These are phyloP conservation scores for Linnemannia exigua DNA, from an alignment of 192 early-diverging fungal species.

Conservation along the genomic window DNA sequence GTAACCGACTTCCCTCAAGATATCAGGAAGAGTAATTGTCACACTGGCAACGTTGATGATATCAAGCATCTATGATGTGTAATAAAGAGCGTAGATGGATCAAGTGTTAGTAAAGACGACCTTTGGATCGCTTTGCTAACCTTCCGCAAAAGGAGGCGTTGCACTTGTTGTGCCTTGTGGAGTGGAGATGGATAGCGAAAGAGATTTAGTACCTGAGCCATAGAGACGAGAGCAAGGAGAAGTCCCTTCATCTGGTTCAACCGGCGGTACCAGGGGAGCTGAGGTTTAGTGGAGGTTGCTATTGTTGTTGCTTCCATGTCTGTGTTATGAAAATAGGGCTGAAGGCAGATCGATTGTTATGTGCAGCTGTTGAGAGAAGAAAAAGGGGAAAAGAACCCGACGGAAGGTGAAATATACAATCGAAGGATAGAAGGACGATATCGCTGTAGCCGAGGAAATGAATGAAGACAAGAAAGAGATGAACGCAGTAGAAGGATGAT, in stretches of 20 bases:
- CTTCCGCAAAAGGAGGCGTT: no score
- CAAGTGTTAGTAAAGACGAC: background rate
- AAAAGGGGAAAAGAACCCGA: background rate
- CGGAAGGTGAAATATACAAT: background rate
- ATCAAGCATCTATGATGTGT: conserved; percentile 24
- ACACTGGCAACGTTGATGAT: conserved; percentile 38
- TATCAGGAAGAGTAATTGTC: conserved; percentile 29
- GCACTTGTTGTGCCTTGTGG: background rate
- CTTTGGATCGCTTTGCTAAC: background rate
- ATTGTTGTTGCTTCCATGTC: background rate
- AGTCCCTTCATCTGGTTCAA: conserved; percentile 41
- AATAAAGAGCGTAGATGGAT: no score
- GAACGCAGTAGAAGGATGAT: background rate
- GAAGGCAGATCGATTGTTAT: background rate
- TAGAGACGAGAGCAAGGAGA: conserved; percentile 32
- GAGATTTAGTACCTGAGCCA: conserved; percentile 30
- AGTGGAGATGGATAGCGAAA: background rate
- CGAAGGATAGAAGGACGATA: background rate
- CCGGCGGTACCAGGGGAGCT: conserved; percentile 40
- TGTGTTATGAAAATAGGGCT: background rate
- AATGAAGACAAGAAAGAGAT: background rate
- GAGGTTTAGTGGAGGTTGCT: background rate
- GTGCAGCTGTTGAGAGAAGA: background rate
- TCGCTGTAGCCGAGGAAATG: background rate
- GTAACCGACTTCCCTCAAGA: conserved; percentile 25